phyloP scores from a whole-genome alignment of 139 green algal species.

The Chlamydomonas urium region DNA sequence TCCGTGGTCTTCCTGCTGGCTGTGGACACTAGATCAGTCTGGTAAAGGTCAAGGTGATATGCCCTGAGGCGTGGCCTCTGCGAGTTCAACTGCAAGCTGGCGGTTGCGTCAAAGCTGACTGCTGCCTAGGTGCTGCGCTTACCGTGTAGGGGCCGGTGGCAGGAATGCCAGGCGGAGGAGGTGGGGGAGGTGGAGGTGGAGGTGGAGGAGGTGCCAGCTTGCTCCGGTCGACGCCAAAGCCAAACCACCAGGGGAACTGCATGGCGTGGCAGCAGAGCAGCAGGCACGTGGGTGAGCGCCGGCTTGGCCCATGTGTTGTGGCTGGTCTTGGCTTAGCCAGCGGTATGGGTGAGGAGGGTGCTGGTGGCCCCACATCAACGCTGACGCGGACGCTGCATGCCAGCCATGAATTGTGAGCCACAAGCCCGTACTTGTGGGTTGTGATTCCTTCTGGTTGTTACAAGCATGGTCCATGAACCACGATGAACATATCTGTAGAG shows the following conservation, averaged over 20 bases:
- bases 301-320: too few species aligned
- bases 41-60: too few species aligned
- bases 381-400: too few species aligned
- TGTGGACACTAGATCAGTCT: background rate
- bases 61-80: too few species aligned
- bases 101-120: too few species aligned
- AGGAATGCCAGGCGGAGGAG: slow-evolving; percentile 43
- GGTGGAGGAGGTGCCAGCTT: slow-evolving; percentile 24
- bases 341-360: background rate
- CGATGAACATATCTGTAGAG: background rate
- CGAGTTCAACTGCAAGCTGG: too few species aligned
- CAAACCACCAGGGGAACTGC: slow-evolving; percentile 47
- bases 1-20: too few species aligned
- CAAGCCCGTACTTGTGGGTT: background rate
- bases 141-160: slow-evolving; percentile 49
- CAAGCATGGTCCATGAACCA: background rate
- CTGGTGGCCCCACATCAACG: background rate
- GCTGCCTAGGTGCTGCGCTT: too few species aligned
- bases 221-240: slow-evolving; percentile 35
- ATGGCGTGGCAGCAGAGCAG: background rate
- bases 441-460: background rate
- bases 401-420: too few species aligned
- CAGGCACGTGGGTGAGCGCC: too few species aligned
- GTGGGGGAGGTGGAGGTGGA: slow-evolving; percentile 24
- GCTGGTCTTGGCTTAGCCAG: too few species aligned